Percentiles rank a stretch among this genome's conserved stretches.
These are phyloP conservation scores for Tolypocladium guangdongense DNA, from an alignment of 2,329 filamentous ascomycete genomes.

Conservation along the genomic window DNA sequence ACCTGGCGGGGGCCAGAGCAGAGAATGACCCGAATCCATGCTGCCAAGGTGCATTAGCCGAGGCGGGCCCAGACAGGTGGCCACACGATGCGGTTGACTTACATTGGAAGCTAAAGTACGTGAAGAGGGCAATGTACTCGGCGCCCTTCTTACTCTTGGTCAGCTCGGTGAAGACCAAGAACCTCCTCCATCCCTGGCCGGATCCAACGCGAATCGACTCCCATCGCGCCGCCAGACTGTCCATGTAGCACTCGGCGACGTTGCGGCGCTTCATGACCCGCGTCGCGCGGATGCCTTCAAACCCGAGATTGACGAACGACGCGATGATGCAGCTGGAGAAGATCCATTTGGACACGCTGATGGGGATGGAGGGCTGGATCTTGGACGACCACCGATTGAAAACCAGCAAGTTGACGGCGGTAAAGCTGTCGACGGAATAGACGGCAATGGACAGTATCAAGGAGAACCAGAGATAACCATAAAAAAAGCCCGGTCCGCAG, in stretches of 20 bases:
- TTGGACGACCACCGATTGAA: slow-evolving; percentile 85
- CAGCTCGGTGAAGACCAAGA: slow-evolving; percentile 83
- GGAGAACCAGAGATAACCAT: slow-evolving; percentile 74
- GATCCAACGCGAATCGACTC: slow-evolving; percentile 69
- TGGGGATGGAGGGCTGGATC: slow-evolving; percentile 66
- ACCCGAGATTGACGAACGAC: slow-evolving; percentile 72
- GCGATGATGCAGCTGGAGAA: slow-evolving; percentile 87
- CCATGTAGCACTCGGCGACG: slow-evolving; percentile 84
- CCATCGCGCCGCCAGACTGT: slow-evolving; percentile 73
- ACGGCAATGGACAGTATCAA: slow-evolving; percentile 70
- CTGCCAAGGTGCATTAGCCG: slow-evolving; percentile 25
- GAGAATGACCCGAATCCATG: slow-evolving; percentile 78
- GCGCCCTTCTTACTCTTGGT: slow-evolving; percentile 86
- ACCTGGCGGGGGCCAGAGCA: slow-evolving; percentile 88
- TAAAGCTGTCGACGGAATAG: slow-evolving; percentile 86
- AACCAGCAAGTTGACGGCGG: slow-evolving; percentile 77
- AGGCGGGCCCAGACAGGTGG: not conserved
- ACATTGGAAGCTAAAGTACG: slow-evolving; percentile 69
- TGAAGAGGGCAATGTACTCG: slow-evolving; percentile 83
- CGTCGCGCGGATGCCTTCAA: slow-evolving; percentile 69
- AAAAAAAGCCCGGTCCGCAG: slow-evolving; percentile 67
- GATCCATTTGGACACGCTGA: slow-evolving; percentile 83
- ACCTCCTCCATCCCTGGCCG: slow-evolving; percentile 75
- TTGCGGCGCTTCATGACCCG: slow-evolving; percentile 76
- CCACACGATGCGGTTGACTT: slow-evolving; percentile 14